Percentiles rank a stretch among this genome's conserved stretches.
phyloP scores from a whole-genome alignment of 2,329 filamentous ascomycete genomes.

The Ophiognomonia clavigignenti-juglandacearum region DNA sequence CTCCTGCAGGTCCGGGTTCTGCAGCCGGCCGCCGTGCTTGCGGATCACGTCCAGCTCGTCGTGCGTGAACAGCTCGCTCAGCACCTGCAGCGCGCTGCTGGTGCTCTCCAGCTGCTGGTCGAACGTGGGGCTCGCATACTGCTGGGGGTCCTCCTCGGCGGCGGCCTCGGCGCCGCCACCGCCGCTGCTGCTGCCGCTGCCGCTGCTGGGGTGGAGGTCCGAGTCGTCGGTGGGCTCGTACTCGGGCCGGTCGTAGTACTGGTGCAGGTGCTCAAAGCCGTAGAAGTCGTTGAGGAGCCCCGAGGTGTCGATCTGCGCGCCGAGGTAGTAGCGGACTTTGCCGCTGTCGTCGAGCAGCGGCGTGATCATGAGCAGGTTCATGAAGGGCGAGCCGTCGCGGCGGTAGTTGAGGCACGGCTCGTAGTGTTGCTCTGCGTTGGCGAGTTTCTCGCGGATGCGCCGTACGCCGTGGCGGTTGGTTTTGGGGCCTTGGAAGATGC shows the following conservation, averaged over 20 bases:
- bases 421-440: too few species aligned
- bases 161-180: neutral
- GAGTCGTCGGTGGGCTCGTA: too few species aligned
- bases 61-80: slow-evolving; percentile 67
- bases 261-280: slow-evolving; percentile 57
- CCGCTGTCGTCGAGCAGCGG: slow-evolving; percentile 65
- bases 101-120: too few species aligned
- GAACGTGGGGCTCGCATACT: too few species aligned
- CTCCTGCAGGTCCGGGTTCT: slow-evolving; percentile 31
- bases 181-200: slow-evolving; percentile 20
- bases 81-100: slow-evolving; percentile 52
- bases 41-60: slow-evolving; percentile 61
- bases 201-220: slow-evolving; percentile 22
- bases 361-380: slow-evolving; percentile 70
- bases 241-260: too few species aligned
- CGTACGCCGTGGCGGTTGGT: too few species aligned
- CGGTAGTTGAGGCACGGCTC: too few species aligned
- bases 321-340: slow-evolving; percentile 61
- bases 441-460: too few species aligned
- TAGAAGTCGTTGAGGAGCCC: slow-evolving; percentile 61
- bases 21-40: slow-evolving; percentile 59
- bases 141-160: slow-evolving; percentile 36
- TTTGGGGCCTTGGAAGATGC: too few species aligned
- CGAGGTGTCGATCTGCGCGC: slow-evolving; percentile 67
- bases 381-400: too few species aligned